These are phyloP conservation scores for Pilasporangium apinafurcum DNA, from an alignment of 352 stramenopile species.

Conservation along the genomic window DNA sequence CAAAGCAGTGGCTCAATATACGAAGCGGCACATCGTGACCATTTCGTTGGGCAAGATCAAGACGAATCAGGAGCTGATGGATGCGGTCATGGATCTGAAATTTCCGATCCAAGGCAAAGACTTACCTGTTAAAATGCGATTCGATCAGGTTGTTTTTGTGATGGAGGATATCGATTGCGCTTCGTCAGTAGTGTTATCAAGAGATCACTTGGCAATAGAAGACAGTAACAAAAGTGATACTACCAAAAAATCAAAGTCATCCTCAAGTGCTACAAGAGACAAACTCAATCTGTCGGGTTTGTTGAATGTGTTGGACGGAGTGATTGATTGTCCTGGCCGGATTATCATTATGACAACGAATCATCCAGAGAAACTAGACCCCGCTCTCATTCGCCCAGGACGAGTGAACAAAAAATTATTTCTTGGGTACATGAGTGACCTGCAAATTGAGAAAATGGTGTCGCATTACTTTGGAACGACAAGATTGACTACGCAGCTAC, in stretches of 20 bases:
- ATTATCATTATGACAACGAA: constrained; percentile 93
- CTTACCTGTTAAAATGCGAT: constrained; percentile 48
- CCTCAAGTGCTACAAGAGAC: constrained; percentile 20
- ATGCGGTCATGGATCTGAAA: constrained; percentile 64
- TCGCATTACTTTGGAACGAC: constrained; percentile 46
- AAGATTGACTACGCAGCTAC: constrained; percentile 17
- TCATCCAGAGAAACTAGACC: constrained; percentile 87
- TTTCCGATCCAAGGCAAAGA: constrained; percentile 51
- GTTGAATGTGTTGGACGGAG: constrained; percentile 87
- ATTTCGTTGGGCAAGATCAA: constrained; percentile 61
- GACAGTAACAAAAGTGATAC: neutral
- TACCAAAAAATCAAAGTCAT: neutral
- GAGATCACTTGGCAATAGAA: constrained; percentile 6
- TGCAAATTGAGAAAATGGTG: constrained; percentile 41
- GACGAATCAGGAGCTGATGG: constrained; percentile 74
- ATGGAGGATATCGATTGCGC: constrained; percentile 86
- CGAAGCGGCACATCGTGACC: constrained; percentile 63
- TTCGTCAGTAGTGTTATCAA: constrained; percentile 51
- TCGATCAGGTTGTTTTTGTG: constrained; percentile 86
- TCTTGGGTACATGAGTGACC: constrained; percentile 42
- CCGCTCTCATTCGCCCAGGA: constrained; percentile 82
- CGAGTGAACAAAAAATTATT: constrained; percentile 83
- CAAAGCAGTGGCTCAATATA: constrained; percentile 76
- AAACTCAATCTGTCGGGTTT: constrained; percentile 77
- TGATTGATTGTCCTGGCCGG: constrained; percentile 78